Evolutionary conservation across 495 filamentous ascomycete genomes (phyloP).

Genomic region (Annulohypoxylon nitens): DNA sequence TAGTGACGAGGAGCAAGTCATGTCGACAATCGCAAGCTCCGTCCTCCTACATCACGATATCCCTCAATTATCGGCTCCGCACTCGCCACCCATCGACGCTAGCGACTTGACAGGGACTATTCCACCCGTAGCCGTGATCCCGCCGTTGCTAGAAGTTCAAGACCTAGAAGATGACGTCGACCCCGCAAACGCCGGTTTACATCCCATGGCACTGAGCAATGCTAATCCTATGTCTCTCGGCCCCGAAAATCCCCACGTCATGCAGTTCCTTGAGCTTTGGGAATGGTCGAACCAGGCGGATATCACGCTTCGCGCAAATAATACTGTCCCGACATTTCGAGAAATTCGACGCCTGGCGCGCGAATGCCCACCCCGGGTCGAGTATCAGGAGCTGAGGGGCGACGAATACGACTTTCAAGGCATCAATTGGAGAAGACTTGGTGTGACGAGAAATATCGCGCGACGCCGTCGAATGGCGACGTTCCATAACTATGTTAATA

Average conservation of each 20-base stretch:
- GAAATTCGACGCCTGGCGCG: constrained; percentile 33
- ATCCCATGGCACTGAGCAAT: constrained; percentile 47
- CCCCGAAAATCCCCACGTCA: constrained; percentile 44
- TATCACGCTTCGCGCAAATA: constrained; percentile 20
- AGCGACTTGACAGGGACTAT: constrained; percentile 11
- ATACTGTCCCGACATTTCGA: constrained; percentile 22
- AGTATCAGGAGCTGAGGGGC: constrained; percentile 64
- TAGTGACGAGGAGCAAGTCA: constrained; percentile 32
- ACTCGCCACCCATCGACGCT: constrained; percentile 26
- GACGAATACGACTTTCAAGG: constrained; percentile 81
- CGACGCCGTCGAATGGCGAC: constrained; percentile 67
- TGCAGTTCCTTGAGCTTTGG: constrained; percentile 48
- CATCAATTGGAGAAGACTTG: constrained; percentile 77
- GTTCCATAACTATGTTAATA: constrained; percentile 72
- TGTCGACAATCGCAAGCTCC: constrained; percentile 32
- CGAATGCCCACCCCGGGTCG: constrained; percentile 42
- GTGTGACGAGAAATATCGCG: constrained; percentile 71
- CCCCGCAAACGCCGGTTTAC: constrained; percentile 35
- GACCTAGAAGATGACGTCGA: constrained; percentile 42
- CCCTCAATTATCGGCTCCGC: constrained; percentile 16
- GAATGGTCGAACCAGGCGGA: constrained; percentile 38
- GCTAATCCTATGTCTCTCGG: constrained; percentile 45
- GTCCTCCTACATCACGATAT: constrained; percentile 31
- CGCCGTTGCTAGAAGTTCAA: constrained; percentile 22
- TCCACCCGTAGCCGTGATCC: constrained; percentile 4